phyloP scores from a whole-genome alignment of 2,329 filamentous ascomycete genomes.

The Fusarium sp. region DNA sequence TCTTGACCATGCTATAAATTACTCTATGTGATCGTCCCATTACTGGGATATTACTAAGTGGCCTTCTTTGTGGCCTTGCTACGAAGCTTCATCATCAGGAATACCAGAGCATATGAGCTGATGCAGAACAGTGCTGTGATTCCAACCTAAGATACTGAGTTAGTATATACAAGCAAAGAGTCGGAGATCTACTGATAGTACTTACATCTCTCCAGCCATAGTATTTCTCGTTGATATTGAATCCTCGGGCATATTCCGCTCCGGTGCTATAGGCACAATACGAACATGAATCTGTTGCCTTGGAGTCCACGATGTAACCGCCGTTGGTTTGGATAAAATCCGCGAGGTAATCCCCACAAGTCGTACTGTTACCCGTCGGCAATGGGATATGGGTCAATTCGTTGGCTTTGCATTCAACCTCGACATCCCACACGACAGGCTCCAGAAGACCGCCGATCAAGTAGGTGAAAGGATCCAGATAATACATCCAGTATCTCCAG shows the following conservation, averaged over 20 bases:
- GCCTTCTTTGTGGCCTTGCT: constrained; percentile 31
- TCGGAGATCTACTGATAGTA: no score
- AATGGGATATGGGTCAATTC: constrained; percentile 42
- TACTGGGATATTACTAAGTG: no score
- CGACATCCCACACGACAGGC: neutral
- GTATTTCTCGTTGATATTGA: neutral
- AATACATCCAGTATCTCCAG: constrained; percentile 52
- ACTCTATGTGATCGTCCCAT: no score
- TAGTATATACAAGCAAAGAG: no score
- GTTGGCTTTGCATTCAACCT: neutral
- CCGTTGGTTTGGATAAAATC: neutral
- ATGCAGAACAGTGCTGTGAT: constrained; percentile 38
- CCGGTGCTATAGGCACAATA: neutral
- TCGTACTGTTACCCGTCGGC: neutral
- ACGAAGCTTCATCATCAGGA: constrained; percentile 41
- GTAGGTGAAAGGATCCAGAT: constrained; percentile 56
- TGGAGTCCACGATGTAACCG: neutral
- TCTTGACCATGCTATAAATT: no score
- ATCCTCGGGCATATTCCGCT: neutral
- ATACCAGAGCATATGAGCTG: constrained; percentile 36
- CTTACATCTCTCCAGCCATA: constrained; percentile 38
- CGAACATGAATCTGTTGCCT: neutral
- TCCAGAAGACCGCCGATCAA: constrained; percentile 50
- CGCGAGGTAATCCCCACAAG: neutral
- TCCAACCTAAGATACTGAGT: no score